These are phyloP conservation scores for Bipolaris zeicola DNA, from an alignment of 2,329 filamentous ascomycete genomes.

Conservation along the genomic window DNA sequence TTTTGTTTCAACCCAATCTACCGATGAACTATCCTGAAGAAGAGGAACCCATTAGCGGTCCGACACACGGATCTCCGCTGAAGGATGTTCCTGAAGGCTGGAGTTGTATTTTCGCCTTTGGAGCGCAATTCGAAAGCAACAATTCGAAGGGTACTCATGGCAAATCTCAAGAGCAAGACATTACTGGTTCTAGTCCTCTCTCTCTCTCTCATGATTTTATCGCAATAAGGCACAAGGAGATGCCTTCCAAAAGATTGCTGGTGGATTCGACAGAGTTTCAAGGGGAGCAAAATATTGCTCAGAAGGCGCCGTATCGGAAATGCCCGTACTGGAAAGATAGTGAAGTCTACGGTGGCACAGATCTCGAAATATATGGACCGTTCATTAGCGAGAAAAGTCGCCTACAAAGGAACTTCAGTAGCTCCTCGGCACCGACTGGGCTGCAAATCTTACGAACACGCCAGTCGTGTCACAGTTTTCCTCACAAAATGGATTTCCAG, in stretches of 20 bases:
- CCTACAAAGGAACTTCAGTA: too few species aligned
- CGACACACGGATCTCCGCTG: not conserved
- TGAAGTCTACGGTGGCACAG: too few species aligned
- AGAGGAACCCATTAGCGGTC: not conserved
- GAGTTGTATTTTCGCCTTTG: not conserved
- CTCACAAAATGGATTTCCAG: too few species aligned
- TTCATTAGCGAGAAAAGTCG: too few species aligned
- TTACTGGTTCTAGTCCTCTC: not conserved
- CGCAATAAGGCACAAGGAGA: not conserved
- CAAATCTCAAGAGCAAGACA: not conserved
- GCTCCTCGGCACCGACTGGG: too few species aligned
- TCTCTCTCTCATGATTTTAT: not conserved
- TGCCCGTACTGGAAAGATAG: too few species aligned
- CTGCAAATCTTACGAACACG: too few species aligned
- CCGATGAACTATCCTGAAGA: not conserved
- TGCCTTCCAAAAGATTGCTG: not conserved
- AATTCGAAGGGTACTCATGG: not conserved
- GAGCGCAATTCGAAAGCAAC: not conserved
- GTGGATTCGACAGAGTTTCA: too few species aligned
- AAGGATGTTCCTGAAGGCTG: not conserved
- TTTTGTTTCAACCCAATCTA: not conserved
- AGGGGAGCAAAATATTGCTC: too few species aligned
- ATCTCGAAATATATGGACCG: too few species aligned
- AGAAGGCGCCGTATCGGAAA: not conserved
- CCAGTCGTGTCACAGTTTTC: too few species aligned